phyloP scores from a whole-genome alignment of 1,284 basidiomycete genomes.

The Dichomitus squalens region DNA sequence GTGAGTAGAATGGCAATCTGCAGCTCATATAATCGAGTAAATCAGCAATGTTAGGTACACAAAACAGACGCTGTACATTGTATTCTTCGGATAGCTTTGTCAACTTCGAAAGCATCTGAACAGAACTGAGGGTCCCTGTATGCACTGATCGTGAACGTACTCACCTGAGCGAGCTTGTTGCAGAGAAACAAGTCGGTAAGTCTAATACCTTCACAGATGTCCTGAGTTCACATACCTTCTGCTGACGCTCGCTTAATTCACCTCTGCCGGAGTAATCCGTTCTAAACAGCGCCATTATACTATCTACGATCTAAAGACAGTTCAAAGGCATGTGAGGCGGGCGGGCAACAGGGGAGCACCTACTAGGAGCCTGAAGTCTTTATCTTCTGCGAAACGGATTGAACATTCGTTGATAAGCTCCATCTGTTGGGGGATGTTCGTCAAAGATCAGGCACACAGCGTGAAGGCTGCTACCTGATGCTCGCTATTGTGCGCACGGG shows the following conservation, averaged over 20 bases:
- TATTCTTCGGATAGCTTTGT: constrained; percentile 92
- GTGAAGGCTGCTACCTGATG: constrained; percentile 60
- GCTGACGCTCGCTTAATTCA: constrained; percentile 90
- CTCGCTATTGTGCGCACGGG: constrained; percentile 86
- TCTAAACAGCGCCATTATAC: constrained; percentile 94
- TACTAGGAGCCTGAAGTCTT: constrained; percentile 76
- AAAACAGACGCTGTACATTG: constrained; percentile 50
- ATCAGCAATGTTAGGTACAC: neutral
- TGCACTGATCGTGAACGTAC: neutral
- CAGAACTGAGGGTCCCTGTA: neutral
- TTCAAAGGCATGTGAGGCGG: neutral
- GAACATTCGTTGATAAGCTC: constrained; percentile 87
- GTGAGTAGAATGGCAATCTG: constrained; percentile 87
- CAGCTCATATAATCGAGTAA: constrained; percentile 14
- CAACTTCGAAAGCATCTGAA: constrained; percentile 86
- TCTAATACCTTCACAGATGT: neutral
- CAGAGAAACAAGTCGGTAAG: neutral
- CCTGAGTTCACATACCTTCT: constrained; percentile 58
- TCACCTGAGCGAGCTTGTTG: constrained; percentile 65
- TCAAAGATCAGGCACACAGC: too few relatives aligned
- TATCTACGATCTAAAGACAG: constrained; percentile 76
- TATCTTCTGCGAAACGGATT: constrained; percentile 80
- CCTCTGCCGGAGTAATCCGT: constrained; percentile 92
- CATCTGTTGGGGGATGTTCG: constrained; percentile 54
- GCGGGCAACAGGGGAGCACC: constrained; percentile 2